Base-by-base conservation (phyloP, 257 asterid species). In the Ajuga chamaepitys region DNA sequence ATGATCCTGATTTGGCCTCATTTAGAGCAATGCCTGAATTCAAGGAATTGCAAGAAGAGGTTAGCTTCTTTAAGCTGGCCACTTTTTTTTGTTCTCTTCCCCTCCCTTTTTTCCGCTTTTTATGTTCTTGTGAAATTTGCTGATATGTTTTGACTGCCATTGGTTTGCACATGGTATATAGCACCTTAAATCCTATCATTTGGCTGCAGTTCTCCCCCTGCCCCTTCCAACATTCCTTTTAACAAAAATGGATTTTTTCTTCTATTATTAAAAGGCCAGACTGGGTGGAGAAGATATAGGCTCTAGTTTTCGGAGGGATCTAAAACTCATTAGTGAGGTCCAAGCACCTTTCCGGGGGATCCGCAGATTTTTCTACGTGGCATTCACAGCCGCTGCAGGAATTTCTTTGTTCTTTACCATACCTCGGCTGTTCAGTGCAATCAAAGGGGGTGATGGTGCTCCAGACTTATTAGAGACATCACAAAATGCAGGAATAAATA, bases 331-430 rank as follows among this genome's bases (percentile, higher is more conserved):
- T 41, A 84, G 97, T 75, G 99, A 93, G 81, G 99, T 93, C 71
- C 99, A 93, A 85, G 97, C 99, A 48, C 99, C 99, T 35, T 93
- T 93, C 68, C 92, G 99, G 37, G 99, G 99, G 24, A 76, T 93
- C 68, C 83, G 96, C 21, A 85, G 76, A 67, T 93, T 93, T 73
- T 93, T 93, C 80, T 93, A 87, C 70, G 88, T 89, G 77, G 95
- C 97, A 42, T 73, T 93, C 48, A 78, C 82, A 10, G 95, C 95
- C 20, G 99, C 97, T 44, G 97, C 99, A 2, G 99, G 99, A 67
- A 83, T 89, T 65, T 89, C 99, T 9, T 64, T 83, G 70, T 72
- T 93, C 4, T 77, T 93, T 47, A 89, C 94, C 28, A 51, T 87
- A 66, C 99, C 99, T 44, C 86, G 85, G 76, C 77, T 93, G 56